These are phyloP conservation scores for Malbranchea zuffiana DNA, from an alignment of 2,329 filamentous ascomycete species.

Conservation along the genomic window DNA sequence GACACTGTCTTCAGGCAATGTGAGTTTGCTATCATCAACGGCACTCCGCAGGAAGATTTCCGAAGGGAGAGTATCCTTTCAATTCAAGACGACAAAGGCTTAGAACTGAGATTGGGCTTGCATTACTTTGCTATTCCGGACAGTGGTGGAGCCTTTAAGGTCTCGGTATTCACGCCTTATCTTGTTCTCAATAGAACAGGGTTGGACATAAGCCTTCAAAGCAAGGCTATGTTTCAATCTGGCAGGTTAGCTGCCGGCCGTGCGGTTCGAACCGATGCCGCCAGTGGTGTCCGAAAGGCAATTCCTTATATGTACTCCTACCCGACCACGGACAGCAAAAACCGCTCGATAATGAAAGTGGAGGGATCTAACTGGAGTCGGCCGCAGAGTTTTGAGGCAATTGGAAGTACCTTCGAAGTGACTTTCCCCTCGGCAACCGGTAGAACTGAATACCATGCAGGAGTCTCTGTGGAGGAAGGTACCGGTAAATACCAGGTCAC, in stretches of 20 bases:
- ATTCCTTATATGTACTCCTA: slow-evolving; percentile 95
- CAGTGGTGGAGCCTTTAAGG: slow-evolving; percentile 89
- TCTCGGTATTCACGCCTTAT: slow-evolving; percentile 91
- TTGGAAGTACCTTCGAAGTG: slow-evolving; percentile 84
- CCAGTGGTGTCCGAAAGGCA: slow-evolving; percentile 54
- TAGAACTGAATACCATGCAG: slow-evolving; percentile 76
- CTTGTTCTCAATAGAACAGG: slow-evolving; percentile 93
- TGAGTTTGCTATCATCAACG: slow-evolving; percentile 95
- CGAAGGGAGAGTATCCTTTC: slow-evolving; percentile 66
- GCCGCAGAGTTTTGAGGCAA: slow-evolving; percentile 93
- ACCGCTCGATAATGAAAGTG: slow-evolving; percentile 76
- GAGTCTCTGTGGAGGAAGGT: slow-evolving; percentile 77
- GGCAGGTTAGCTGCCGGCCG: slow-evolving; percentile 77
- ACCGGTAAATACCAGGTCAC: slow-evolving; percentile 97
- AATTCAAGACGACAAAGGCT: slow-evolving; percentile 73
- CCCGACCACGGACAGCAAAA: slow-evolving; percentile 75
- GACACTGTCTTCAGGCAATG: slow-evolving; percentile 90
- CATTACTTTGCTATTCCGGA: slow-evolving; percentile 87
- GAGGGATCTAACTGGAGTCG: slow-evolving; percentile 93
- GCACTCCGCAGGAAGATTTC: slow-evolving; percentile 78
- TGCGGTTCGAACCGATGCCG: slow-evolving; percentile 47
- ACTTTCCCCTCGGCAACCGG: slow-evolving; percentile 62
- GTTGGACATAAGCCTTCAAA: slow-evolving; percentile 73
- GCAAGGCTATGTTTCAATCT: slow-evolving; percentile 77
- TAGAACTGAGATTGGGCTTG: slow-evolving; percentile 68